Conservation (phyloP, 495 filamentous ascomycete species). For the Talaromyces thailandensis region DNA sequence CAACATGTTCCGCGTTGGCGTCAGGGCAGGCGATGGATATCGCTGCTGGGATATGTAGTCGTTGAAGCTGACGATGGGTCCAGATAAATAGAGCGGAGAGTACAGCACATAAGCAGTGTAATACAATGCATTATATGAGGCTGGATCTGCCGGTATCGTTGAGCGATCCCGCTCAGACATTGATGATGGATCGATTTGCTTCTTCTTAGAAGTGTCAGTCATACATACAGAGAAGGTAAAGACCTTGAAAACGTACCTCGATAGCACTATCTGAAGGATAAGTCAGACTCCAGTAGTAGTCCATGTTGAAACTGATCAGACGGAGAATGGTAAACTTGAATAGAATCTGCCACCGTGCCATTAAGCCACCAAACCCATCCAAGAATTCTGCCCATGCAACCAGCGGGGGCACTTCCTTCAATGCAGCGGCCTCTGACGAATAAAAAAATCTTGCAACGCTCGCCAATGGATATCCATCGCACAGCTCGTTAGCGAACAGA, state of each 20-base stretch:
- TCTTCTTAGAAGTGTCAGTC: conserved; percentile 86
- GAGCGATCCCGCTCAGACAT: conserved; percentile 85
- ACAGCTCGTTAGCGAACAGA: conserved; percentile 86
- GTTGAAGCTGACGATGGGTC: conserved; percentile 95
- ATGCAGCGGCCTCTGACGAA: conserved; percentile 17
- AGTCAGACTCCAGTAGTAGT: conserved; percentile 88
- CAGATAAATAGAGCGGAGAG: conserved; percentile 84
- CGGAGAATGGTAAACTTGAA: conserved; percentile 96
- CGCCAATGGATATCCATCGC: conserved; percentile 62
- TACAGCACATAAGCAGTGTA: conserved; percentile 86
- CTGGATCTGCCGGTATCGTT: conserved; percentile 55
- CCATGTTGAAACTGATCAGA: conserved; percentile 92
- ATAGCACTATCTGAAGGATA: conserved; percentile 55
- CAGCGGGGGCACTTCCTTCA: conserved; percentile 26
- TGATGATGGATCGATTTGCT: conserved; percentile 77
- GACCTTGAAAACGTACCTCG: conserved; percentile 56
- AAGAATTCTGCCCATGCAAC: conserved; percentile 54
- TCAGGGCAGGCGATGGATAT: conserved; percentile 61
- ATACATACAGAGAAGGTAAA: conserved; percentile 3
- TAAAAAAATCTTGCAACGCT: conserved; percentile 47
- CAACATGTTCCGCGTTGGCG: conserved; percentile 51
- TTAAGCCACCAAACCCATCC: conserved; percentile 71
- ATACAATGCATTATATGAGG: conserved; percentile 69
- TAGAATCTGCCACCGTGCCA: conserved; percentile 83
- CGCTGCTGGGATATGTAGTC: conserved; percentile 87